These are phyloP conservation scores for Geotrichum ghanense DNA, from an alignment of 805 yeast species.

Conservation along the genomic window DNA sequence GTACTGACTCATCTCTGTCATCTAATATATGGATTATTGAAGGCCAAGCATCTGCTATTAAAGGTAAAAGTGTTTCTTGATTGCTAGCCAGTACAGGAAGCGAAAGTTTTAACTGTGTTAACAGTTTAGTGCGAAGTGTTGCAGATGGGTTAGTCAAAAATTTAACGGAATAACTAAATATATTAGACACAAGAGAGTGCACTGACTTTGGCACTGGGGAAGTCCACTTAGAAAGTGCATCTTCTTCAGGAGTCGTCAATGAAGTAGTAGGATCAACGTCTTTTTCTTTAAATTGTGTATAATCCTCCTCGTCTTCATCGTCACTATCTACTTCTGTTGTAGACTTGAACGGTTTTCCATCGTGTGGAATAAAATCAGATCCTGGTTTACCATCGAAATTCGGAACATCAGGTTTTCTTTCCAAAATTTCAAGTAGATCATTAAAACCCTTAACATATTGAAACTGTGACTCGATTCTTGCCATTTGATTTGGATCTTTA, in stretches of 20 bases:
- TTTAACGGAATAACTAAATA: constrained; percentile 59
- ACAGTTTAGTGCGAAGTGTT: constrained; percentile 42
- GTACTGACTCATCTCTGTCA: constrained; percentile 17
- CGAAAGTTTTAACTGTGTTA: constrained; percentile 35
- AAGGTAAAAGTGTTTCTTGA: constrained; percentile 34
- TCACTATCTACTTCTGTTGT: constrained; percentile 29
- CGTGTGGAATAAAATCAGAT: constrained; percentile 17
- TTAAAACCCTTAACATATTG: constrained; percentile 5
- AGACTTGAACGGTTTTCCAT: constrained; percentile 16
- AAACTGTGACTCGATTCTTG: background rate
- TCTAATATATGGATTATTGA: constrained; percentile 21
- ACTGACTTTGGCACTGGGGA: constrained; percentile 54
- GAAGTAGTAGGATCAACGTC: constrained; percentile 16
- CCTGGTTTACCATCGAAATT: constrained; percentile 18
- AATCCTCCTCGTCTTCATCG: constrained; percentile 28
- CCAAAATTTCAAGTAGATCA: constrained; percentile 15
- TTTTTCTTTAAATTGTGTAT: constrained; percentile 16
- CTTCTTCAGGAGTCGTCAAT: constrained; percentile 23
- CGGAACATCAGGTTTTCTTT: constrained; percentile 17
- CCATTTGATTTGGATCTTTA: constrained; percentile 3
- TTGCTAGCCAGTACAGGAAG: constrained; percentile 46
- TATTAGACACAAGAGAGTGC: constrained; percentile 47
- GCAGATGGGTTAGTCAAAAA: constrained; percentile 56
- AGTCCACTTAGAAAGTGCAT: constrained; percentile 39
- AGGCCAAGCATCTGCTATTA: constrained; percentile 47